These are phyloP conservation scores for Pseudonectria buxi DNA, from an alignment of 2,329 filamentous ascomycete genomes.

Conservation along the genomic window DNA sequence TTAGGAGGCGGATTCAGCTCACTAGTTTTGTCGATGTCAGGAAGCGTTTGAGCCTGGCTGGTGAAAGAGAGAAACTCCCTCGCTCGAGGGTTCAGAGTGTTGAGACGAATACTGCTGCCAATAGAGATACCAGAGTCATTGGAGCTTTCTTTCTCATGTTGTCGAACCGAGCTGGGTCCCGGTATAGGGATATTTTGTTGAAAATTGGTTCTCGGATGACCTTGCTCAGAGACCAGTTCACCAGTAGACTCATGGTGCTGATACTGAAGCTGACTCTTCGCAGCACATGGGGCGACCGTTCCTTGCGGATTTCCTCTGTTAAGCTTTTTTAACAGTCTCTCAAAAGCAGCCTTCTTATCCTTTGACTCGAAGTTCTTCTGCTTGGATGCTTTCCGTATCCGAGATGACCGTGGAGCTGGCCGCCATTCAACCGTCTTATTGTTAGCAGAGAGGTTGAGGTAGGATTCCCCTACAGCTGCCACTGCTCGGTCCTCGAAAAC, in stretches of 20 bases:
- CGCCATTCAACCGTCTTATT: background rate
- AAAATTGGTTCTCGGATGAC: background rate
- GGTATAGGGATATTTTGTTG: background rate
- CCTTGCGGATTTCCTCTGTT: conserved; percentile 5
- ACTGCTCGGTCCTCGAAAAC: conserved; percentile 14
- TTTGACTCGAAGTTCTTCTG: conserved; percentile 3
- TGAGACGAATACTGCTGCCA: conserved; percentile 4
- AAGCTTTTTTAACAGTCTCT: conserved; percentile 23
- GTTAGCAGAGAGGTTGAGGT: background rate
- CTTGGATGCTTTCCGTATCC: no score
- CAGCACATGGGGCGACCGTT: conserved; percentile 1
- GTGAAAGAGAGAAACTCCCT: conserved; percentile 28
- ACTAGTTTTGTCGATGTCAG: background rate
- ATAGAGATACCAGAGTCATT: conserved; percentile 14
- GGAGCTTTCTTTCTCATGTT: conserved; percentile 8
- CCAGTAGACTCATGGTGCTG: conserved; percentile 2
- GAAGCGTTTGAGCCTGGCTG: background rate
- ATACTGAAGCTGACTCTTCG: background rate
- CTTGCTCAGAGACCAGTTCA: background rate
- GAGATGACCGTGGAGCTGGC: background rate
- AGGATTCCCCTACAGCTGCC: conserved; percentile 4
- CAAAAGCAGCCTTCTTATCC: conserved; percentile 19
- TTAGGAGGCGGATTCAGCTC: background rate
- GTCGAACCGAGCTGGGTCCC: background rate
- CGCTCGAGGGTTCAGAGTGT: conserved; percentile 26